Evolutionary conservation across 192 early-diverging fungal genomes (phyloP).

Genomic region (Coemansia sp.): DNA sequence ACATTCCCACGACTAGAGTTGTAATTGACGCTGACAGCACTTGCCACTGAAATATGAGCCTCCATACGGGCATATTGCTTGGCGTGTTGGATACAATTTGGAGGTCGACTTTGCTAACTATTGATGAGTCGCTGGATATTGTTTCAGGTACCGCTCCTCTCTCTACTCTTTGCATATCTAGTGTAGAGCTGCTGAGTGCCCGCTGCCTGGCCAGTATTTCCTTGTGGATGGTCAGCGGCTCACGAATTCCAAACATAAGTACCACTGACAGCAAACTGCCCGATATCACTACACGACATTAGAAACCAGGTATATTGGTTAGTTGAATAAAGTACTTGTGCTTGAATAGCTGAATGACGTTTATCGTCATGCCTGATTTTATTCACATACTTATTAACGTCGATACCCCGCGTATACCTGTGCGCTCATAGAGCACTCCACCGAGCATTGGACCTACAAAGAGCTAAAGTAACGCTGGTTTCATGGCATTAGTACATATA

Average conservation of each 20-base stretch:
- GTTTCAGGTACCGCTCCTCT: background rate
- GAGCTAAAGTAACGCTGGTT: background rate
- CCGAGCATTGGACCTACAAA: constrained; percentile 37
- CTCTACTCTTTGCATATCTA: background rate
- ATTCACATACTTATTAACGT: constrained; percentile 33
- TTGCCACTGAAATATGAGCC: constrained; percentile 45
- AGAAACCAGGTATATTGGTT: background rate
- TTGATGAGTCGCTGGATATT: background rate
- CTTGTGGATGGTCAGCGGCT: constrained; percentile 32
- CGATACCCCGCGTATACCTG: constrained; percentile 42
- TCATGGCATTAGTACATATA: background rate
- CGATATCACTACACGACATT: background rate
- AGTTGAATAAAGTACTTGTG: background rate
- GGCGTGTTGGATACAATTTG: background rate
- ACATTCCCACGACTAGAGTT: constrained; percentile 31
- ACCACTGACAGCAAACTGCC: constrained; percentile 3
- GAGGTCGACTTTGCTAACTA: background rate
- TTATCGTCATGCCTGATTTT: background rate
- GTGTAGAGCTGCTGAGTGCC: background rate
- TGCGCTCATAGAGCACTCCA: constrained; percentile 33
- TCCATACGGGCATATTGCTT: constrained; percentile 35
- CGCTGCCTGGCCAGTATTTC: constrained; percentile 10
- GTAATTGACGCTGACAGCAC: constrained; percentile 40
- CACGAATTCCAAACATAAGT: constrained; percentile 31
- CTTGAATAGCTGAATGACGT: no score